Percentiles rank a stretch among this genome's conserved stretches.
Conservation (phyloP, 2,329 filamentous ascomycete species). For the Aspergillus niger region DNA sequence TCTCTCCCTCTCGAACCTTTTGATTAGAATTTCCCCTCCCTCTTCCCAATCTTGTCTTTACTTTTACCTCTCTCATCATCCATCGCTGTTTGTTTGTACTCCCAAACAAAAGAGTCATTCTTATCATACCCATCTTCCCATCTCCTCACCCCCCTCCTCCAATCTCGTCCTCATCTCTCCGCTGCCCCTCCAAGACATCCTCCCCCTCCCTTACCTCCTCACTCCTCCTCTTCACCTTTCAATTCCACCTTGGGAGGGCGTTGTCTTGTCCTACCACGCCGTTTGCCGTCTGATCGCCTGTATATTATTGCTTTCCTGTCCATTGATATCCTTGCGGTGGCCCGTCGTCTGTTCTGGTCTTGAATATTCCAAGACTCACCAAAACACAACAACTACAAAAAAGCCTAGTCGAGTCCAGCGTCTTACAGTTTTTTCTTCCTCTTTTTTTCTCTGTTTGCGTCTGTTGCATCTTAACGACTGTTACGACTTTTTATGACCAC, state of each 20-base stretch:
- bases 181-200: slow-evolving; percentile 16
- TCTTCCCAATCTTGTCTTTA: background rate
- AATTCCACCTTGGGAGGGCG: slow-evolving; percentile 20
- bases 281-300: slow-evolving; percentile 10
- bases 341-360: slow-evolving; percentile 11
- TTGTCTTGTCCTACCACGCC: slow-evolving; percentile 10
- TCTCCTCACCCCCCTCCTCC: slow-evolving; percentile 16
- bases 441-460: slow-evolving; percentile 24
- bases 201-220: slow-evolving; percentile 17
- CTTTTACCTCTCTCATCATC: slow-evolving; percentile 9
- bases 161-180: slow-evolving; percentile 14
- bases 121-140: background rate
- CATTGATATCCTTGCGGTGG: slow-evolving; percentile 15
- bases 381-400: background rate
- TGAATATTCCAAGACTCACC: background rate
- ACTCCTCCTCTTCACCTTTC: slow-evolving; percentile 10
- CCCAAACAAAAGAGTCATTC: slow-evolving; percentile 6
- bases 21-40: background rate
- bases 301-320: slow-evolving; percentile 20
- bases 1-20: background rate
- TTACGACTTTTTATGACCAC: slow-evolving; percentile 23
- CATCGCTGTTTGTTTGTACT: slow-evolving; percentile 18
- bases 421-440: slow-evolving; percentile 6
- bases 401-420: background rate
- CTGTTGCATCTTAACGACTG: slow-evolving; percentile 21